phyloP scores from a whole-genome alignment of 1,284 basidiomycete species.

The Schizophyllum commune region DNA sequence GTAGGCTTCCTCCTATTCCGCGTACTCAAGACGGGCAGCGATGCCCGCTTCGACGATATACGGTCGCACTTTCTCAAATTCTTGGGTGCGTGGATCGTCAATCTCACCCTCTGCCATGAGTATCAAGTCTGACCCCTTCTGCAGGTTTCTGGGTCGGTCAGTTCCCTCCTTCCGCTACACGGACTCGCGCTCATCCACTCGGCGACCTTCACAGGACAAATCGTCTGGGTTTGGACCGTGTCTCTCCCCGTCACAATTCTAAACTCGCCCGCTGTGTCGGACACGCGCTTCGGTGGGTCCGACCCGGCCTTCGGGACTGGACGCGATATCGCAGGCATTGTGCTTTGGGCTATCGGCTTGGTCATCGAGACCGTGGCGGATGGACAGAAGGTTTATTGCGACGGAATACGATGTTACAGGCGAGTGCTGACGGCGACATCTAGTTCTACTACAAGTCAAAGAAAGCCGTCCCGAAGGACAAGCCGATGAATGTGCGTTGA shows the following conservation, averaged over 20 bases:
- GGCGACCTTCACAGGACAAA: slow-evolving; percentile 27
- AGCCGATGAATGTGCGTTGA: slow-evolving; percentile 36
- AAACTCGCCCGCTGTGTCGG: slow-evolving; percentile 61
- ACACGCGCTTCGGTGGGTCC: slow-evolving; percentile 31
- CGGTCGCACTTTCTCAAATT: slow-evolving; percentile 62
- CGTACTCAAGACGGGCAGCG: slow-evolving; percentile 59
- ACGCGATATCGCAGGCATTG: slow-evolving; percentile 60
- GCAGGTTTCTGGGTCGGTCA: slow-evolving; percentile 47
- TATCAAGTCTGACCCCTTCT: neutral
- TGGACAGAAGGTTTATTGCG: slow-evolving; percentile 46
- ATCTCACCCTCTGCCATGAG: too few relatives aligned
- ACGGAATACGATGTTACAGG: neutral
- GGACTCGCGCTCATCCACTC: too few relatives aligned
- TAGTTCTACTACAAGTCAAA: slow-evolving; percentile 50
- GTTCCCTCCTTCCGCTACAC: slow-evolving; percentile 23
- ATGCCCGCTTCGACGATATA: slow-evolving; percentile 62
- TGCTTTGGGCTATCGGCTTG: slow-evolving; percentile 61
- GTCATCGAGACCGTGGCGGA: slow-evolving; percentile 56
- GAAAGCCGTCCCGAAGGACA: slow-evolving; percentile 45
- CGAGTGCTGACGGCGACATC: neutral
- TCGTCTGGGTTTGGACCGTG: slow-evolving; percentile 52
- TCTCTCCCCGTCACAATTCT: slow-evolving; percentile 59
- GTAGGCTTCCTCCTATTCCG: slow-evolving; percentile 58
- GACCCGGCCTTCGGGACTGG: slow-evolving; percentile 54
- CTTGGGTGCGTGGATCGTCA: slow-evolving; percentile 30